Base-by-base conservation (phyloP, 202 grass and related monocot genomes). In the Cymbopogon flexuosus region DNA sequence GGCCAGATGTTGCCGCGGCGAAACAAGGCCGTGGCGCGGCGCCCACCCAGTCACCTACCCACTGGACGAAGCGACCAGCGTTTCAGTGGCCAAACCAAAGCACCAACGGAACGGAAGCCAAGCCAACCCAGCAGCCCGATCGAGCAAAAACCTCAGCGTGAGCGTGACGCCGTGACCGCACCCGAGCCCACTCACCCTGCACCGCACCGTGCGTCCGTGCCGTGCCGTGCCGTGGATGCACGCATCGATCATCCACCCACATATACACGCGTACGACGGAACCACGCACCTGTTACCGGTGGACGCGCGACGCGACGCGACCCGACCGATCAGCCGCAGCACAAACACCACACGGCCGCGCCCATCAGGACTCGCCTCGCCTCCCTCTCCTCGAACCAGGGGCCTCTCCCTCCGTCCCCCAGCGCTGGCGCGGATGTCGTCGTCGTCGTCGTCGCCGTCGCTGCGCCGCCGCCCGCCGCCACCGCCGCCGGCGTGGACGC, bases 401-500 rank as follows among this genome's bases (percentile, higher is more conserved):
- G 71, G 34, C 36, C 35, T 29, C 83, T 39, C n/a, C 24, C 72
- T 12, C 57, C 14, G 13, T 5, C 34, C 42, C 6, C 54, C 60
- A 35, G 4, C 47, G 15, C 47, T 15, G 12, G 54, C 78, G 41
- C 51, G 68, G 29, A 84, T 76, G 80, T 7, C n/a, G 54, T 22
- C 54, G 49, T 18, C 46, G 46, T 35, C 34, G 34, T 5, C 36
- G 80, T 10, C 52, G 52, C 10, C 52, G 47, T 51, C 47, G 47
- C 22, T 56, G 37, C 72, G 66, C 81, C 80, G 88, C 71, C 76
- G 70, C 39, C 71, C 56, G 1, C 18, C 63, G 6, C 75, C 70
- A 27, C 27, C 36, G 24, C 76, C 75, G 29, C 70, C 68, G 8
- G 80, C 64, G 29, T 86, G 68, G 79, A 77, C 80, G 6, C 71